Base-by-base conservation (phyloP, 2,329 filamentous ascomycete genomes). In the Penicillium sp. region DNA sequence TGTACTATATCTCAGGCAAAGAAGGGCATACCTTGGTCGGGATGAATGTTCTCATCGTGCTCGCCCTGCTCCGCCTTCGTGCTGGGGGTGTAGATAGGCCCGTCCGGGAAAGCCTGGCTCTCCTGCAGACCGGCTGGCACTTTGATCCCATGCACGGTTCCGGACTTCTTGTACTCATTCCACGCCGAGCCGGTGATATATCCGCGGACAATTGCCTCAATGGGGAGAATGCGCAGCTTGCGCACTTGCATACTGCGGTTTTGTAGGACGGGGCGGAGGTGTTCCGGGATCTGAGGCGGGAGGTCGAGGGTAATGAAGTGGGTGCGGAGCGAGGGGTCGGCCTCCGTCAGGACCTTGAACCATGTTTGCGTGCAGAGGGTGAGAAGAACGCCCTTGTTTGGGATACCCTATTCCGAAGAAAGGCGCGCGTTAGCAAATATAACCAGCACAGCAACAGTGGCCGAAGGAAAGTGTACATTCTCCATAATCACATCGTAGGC, bases 401-500 rank as follows among this genome's bases (percentile, higher is more conserved):
- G 83, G 42, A 89, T 79, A 9, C 83, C 84, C 82, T 86, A 50
- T 25, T 29, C 18, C 7, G 22, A 1, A 11, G 7, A 45, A 16
- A 4, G 6, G 0, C 5, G 3, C 30, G 70, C 60, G 19, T 56
- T 14, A 57, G 49, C 34, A 28, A 4, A 2, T 11, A 12, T 22
- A 71, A 61, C 41, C 25, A 36, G 19, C 8, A 37, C 41, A 34
- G 36, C 8, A 41, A 22, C 37, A 8, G 25, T 12, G 18, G 14
- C 8, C 4, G 19, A n/a, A 46, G 41, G 78, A 72, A 13, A 38
- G 75, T 42, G 64, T 68, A 84, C 83, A 72, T 93, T 96, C 62
- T 81, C 75, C 78, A 95, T 84, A 61, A 95, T 83, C 61, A 95
- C 89, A 79, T 97, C 92, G 77, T 92, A 97, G 48, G 93, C 93